Conservation (phyloP, 805 yeast species). For the Pichia phayaonensis region DNA sequence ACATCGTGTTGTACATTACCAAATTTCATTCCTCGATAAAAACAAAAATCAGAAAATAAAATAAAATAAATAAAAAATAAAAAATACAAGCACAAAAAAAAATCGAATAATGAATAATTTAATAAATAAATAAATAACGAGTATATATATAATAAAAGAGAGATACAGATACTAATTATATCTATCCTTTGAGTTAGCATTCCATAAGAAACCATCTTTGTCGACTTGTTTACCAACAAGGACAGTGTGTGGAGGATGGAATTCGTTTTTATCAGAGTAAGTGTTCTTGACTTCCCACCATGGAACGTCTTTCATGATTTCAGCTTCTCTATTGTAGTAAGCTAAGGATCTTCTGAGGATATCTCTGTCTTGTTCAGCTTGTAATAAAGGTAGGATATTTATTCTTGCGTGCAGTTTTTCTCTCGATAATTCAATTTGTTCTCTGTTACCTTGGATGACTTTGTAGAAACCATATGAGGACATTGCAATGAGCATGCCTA, state of each 20-base stretch:
- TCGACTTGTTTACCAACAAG: constrained; percentile 30
- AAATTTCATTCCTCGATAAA: no score
- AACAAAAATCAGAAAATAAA: no score
- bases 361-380: constrained; percentile 80
- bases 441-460: constrained; percentile 60
- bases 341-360: constrained; percentile 62
- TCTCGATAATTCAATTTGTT: constrained; percentile 64
- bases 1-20: no score
- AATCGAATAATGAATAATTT: no score
- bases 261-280: constrained; percentile 27
- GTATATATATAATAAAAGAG: neutral
- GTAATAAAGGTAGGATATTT: constrained; percentile 60
- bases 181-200: constrained; percentile 28
- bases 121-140: neutral
- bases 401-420: constrained; percentile 76
- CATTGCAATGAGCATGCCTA: constrained; percentile 54
- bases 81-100: no score
- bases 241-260: constrained; percentile 32
- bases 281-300: constrained; percentile 51
- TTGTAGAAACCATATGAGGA: constrained; percentile 69
- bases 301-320: constrained; percentile 53
- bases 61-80: no score
- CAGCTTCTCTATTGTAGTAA: constrained; percentile 61
- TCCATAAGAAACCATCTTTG: constrained; percentile 21
- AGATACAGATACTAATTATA: constrained; percentile 1